Conservation (phyloP, 768 basidiomycete genomes). For the Tephrocybe sp. region DNA sequence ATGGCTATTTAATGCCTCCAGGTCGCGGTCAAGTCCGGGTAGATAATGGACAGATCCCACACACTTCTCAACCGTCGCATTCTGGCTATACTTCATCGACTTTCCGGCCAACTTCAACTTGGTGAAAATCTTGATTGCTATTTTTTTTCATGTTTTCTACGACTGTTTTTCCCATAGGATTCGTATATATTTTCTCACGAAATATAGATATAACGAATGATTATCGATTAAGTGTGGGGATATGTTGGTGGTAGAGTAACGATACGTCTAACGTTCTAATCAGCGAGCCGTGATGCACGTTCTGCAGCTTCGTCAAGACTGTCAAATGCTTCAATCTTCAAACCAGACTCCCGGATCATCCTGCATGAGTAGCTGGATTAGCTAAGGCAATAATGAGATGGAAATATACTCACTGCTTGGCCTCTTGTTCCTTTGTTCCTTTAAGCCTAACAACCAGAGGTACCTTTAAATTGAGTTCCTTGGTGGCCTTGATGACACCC, state of each 20-base stretch:
- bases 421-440: conserved; percentile 95
- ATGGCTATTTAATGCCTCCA: conserved; percentile 46
- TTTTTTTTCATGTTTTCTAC: conserved; percentile 20
- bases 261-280: conserved; percentile 29
- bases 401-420: conserved; percentile 72
- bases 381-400: not conserved
- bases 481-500: conserved; percentile 97
- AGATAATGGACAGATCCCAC: conserved; percentile 46
- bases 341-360: conserved; percentile 88
- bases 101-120: conserved; percentile 47
- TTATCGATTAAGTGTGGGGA: conserved; percentile 3
- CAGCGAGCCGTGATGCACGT: conserved; percentile 70
- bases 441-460: conserved; percentile 94
- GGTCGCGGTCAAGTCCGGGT: conserved; percentile 49
- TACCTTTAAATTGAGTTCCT: conserved; percentile 80
- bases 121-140: conserved; percentile 41
- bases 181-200: conserved; percentile 21
- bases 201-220: conserved; percentile 7
- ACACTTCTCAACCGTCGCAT: conserved; percentile 31
- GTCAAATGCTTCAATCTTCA: conserved; percentile 93
- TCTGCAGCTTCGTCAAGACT: conserved; percentile 89
- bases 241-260: conserved; percentile 15
- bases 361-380: conserved; percentile 39
- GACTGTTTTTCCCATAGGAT: conserved; percentile 36
- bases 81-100: conserved; percentile 39